A percentile compares a stretch with the other conserved stretches of the same genome.
These are phyloP conservation scores for Phytopythium aichiense DNA, from an alignment of 352 stramenopile genomes.

Conservation along the genomic window DNA sequence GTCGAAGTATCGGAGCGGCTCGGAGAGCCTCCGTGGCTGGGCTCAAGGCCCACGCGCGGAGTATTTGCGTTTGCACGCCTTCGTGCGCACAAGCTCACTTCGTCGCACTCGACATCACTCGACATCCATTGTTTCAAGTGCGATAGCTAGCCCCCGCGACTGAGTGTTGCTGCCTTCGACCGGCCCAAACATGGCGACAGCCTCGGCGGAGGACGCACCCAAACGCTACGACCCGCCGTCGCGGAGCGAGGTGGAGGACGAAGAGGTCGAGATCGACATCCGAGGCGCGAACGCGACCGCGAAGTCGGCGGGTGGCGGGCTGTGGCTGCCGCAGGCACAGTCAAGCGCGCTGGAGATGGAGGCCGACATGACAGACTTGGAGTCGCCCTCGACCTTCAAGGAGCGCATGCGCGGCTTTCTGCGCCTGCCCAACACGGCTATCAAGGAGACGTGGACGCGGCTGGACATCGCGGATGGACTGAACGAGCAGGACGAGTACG, in stretches of 20 bases:
- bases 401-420: constrained; percentile 21
- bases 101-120: too few species aligned
- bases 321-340: constrained; percentile 15
- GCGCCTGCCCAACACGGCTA: constrained; percentile 24
- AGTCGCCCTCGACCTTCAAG: constrained; percentile 8
- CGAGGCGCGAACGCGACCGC: background rate
- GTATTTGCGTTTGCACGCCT: constrained; percentile 3
- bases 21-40: background rate
- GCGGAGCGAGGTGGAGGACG: constrained; percentile 12
- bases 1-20: background rate
- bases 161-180: background rate
- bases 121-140: background rate
- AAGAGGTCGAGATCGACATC: constrained; percentile 32
- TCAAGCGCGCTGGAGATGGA: constrained; percentile 20
- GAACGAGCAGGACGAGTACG: constrained; percentile 31
- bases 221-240: constrained; percentile 14
- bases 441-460: constrained; percentile 27
- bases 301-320: background rate
- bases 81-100: background rate
- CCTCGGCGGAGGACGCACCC: background rate
- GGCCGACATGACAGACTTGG: constrained; percentile 7
- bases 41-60: background rate
- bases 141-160: too few species aligned
- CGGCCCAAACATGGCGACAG: background rate
- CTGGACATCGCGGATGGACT: constrained; percentile 30